Evolutionary conservation across 345 rosid genomes (phyloP), one percentile per base, ranked within the genome.

Genomic region (Combretum micranthum): DNA sequence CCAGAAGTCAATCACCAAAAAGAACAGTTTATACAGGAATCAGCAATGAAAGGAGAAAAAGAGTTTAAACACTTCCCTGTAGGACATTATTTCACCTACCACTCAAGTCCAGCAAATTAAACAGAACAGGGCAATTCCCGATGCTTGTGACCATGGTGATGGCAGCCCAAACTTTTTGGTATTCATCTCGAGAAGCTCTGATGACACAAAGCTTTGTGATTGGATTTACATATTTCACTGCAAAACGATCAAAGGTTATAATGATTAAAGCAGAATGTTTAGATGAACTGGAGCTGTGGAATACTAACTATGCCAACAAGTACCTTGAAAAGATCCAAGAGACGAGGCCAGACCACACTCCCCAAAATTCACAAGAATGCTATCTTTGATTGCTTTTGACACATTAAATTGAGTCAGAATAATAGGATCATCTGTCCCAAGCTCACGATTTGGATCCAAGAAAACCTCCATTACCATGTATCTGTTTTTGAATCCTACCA

Each of bases 401-500:
- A 88, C 67, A 56, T 84, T 88, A 66, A 64, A 74, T 9, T 70
- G 83, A 17, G 98, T 92, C 44, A 92, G 69, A 45, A 77, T 75
- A 32, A 92, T 73, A 1, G 96, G 83, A 18, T 80, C 88, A 51
- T 74, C 90, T 4, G 61, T 73, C 3, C 32, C 45, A 19, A 76
- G 65, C 49, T 78, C 84, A 42, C 73, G 74, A 59, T 82, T 86
- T 0, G 93, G 96, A 62, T 88, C 93, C 59, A 86, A 54, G 65
- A 77, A 84, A 1, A 83, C 72, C 74, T 86, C 95, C 80, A 83
- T 72, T 22, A 88, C 80, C 83, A 92, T 64, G 66, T 81, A 84
- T 60, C 89, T 74, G 56, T 86, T 82, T 72, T 86, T 88, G 49
- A 88, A 88, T 57, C 78, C 90, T 50, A 86, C 90, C 92, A 84